phyloP scores from a whole-genome alignment of 306 rosid genomes.

The Cucumis sativus region Cucumber_9930_V3 NC_026656.2:24355001-24355500 shows the following conservation, averaged over 20 bases:
- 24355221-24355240: not conserved
- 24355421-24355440: slow-evolving; percentile 51
- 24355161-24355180: slow-evolving; percentile 38
- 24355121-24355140: slow-evolving; percentile 37
- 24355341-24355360: slow-evolving; percentile 82
- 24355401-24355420: slow-evolving; percentile 51
- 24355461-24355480: slow-evolving; percentile 66
- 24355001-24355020: slow-evolving; percentile 52
- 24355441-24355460: slow-evolving; percentile 85
- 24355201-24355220: slow-evolving; percentile 48
- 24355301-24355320: slow-evolving; percentile 95
- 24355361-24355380: slow-evolving; percentile 79
- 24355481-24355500: slow-evolving; percentile 43
- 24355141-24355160: slow-evolving; percentile 37
- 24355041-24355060: slow-evolving; percentile 40
- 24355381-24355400: slow-evolving; percentile 36
- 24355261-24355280: not conserved
- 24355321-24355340: slow-evolving; percentile 95
- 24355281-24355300: slow-evolving; percentile 68
- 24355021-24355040: slow-evolving; percentile 41
- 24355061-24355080: slow-evolving; percentile 53
- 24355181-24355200: slow-evolving; percentile 53
- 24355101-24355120: slow-evolving; percentile 54
- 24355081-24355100: slow-evolving; percentile 41
- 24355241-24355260: not conserved